phyloP scores from a whole-genome alignment of 768 basidiomycete species.

The Boletellus sp. region DNA sequence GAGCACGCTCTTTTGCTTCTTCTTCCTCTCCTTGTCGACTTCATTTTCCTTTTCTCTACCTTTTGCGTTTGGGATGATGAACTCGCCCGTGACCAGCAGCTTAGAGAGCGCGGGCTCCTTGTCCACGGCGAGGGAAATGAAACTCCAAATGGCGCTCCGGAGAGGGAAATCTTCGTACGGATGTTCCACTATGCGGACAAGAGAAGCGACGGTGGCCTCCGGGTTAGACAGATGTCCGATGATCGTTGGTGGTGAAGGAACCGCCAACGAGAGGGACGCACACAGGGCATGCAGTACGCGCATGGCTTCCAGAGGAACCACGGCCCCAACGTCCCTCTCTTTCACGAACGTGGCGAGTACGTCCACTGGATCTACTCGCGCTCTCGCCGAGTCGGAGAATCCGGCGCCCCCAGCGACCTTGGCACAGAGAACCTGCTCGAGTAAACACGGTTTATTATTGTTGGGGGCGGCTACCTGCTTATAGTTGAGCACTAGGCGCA shows the following conservation, averaged over 20 bases:
- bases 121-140: slow-evolving; percentile 76
- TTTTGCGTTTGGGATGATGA: slow-evolving; percentile 47
- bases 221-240: slow-evolving; percentile 76
- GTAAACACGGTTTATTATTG: slow-evolving; percentile 51
- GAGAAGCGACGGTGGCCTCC: slow-evolving; percentile 59
- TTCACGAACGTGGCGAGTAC: slow-evolving; percentile 66
- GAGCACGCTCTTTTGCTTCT: slow-evolving; percentile 53
- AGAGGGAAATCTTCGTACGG: slow-evolving; percentile 75
- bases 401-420: slow-evolving; percentile 49
- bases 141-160: slow-evolving; percentile 77
- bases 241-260: slow-evolving; percentile 67
- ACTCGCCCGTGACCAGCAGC: slow-evolving; percentile 73
- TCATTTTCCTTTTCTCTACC: slow-evolving; percentile 34
- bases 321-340: slow-evolving; percentile 55
- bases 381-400: slow-evolving; percentile 41
- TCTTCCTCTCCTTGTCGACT: slow-evolving; percentile 23
- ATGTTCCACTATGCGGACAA: slow-evolving; percentile 72
- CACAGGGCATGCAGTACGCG: slow-evolving; percentile 66
- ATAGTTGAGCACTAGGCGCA: slow-evolving; percentile 57
- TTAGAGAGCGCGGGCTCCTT: slow-evolving; percentile 83
- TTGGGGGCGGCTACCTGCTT: slow-evolving; percentile 47
- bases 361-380: slow-evolving; percentile 69
- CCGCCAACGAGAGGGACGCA: slow-evolving; percentile 55
- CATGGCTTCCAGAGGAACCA: slow-evolving; percentile 64
- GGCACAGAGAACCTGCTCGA: slow-evolving; percentile 75